phyloP scores from a whole-genome alignment of 768 basidiomycete species.

The Lentinus tigrinus region DNA sequence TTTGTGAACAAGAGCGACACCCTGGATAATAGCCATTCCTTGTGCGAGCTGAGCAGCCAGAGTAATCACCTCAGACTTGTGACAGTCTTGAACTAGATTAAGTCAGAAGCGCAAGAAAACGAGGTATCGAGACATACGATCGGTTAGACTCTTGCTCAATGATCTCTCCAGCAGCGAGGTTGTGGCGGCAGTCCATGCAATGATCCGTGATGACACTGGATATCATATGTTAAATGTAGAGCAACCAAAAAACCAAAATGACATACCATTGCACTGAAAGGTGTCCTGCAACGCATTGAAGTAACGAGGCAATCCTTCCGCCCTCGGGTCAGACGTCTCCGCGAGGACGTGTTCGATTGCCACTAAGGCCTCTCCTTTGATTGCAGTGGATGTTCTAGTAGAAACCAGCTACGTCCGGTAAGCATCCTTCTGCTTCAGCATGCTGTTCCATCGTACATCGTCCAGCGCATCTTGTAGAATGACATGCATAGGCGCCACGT shows the following conservation, averaged over 20 bases:
- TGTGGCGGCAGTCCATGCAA: constrained; percentile 59
- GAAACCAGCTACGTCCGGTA: constrained; percentile 54
- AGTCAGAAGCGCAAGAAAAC: neutral
- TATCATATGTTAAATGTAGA: neutral
- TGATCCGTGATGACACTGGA: constrained; percentile 66
- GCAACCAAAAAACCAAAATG: neutral
- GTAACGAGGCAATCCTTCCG: constrained; percentile 44
- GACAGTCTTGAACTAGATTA: constrained; percentile 35
- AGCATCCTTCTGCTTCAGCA: neutral
- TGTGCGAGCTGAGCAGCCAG: constrained; percentile 55
- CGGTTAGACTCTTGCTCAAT: constrained; percentile 38
- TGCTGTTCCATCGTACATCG: constrained; percentile 46
- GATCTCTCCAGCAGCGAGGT: constrained; percentile 52
- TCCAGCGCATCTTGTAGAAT: constrained; percentile 64
- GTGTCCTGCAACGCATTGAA: constrained; percentile 72
- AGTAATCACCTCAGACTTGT: constrained; percentile 45
- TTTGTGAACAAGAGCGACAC: constrained; percentile 66
- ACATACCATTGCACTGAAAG: constrained; percentile 81
- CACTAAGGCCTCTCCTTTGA: constrained; percentile 53
- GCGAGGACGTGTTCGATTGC: constrained; percentile 52
- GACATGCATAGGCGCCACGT: constrained; percentile 36
- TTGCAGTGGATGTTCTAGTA: constrained; percentile 50
- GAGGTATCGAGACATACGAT: constrained; percentile 35
- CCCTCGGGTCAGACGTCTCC: constrained; percentile 34
- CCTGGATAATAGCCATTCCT: constrained; percentile 72